A percentile compares a stretch with the other conserved stretches of the same genome.
phyloP scores from a whole-genome alignment of 163 green algal genomes.

The Trebouxiophyceae sp. region DNA sequence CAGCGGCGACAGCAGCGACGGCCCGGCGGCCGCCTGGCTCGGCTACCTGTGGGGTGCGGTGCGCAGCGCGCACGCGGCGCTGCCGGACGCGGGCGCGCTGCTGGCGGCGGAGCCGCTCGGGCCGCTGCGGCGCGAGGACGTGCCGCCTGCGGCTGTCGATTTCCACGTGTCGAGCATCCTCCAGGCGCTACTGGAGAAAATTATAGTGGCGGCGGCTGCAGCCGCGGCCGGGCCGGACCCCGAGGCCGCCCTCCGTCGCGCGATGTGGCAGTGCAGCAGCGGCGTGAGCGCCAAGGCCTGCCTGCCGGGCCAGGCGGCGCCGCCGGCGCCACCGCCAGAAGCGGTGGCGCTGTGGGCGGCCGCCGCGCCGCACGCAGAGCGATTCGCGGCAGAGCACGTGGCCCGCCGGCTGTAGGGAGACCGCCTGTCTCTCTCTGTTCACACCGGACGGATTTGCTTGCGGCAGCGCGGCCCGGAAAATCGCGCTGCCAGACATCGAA shows the following conservation, averaged over 20 bases:
- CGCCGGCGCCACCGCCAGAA: background rate
- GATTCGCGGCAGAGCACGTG: too few species aligned
- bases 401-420: too few species aligned
- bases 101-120: background rate
- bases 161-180: constrained; percentile 46
- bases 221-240: background rate
- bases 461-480: too few species aligned
- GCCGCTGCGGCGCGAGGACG: constrained; percentile 25
- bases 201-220: background rate
- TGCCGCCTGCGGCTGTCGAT: constrained; percentile 47
- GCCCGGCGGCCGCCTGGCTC: too few species aligned
- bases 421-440: too few species aligned
- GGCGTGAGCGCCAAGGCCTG: background rate
- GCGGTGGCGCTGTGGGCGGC: background rate
- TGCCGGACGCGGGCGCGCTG: background rate
- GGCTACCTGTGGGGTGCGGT: background rate
- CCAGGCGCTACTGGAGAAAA: constrained; percentile 1
- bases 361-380: background rate
- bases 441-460: too few species aligned
- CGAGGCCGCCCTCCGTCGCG: background rate
- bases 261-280: background rate
- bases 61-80: background rate
- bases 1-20: background rate
- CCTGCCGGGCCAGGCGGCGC: too few species aligned
- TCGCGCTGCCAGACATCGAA: too few species aligned